Evolutionary conservation across 495 filamentous ascomycete species (phyloP).

Genomic region (Cenococcum geophilum): DNA sequence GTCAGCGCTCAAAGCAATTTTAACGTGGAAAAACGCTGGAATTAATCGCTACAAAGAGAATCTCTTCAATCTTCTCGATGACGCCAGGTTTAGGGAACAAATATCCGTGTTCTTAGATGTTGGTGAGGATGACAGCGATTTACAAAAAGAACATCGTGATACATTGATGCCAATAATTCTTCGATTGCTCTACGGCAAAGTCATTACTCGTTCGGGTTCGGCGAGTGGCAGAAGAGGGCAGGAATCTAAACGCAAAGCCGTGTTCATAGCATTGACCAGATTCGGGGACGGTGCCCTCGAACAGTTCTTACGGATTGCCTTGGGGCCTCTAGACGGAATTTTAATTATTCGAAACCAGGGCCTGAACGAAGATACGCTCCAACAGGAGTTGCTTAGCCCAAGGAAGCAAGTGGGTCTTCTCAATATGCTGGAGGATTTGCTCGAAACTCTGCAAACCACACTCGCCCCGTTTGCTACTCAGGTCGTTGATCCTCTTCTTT

Average conservation of each 20-base stretch:
- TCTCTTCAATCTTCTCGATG: slow-evolving; percentile 82
- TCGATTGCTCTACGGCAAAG: slow-evolving; percentile 79
- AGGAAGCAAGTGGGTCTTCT: slow-evolving; percentile 82
- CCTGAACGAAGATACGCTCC: slow-evolving; percentile 47
- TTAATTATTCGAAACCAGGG: slow-evolving; percentile 49
- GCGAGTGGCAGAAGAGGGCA: slow-evolving; percentile 51
- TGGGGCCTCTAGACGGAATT: slow-evolving; percentile 60
- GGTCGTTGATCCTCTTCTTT: slow-evolving; percentile 68
- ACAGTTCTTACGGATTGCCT: slow-evolving; percentile 74
- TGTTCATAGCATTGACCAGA: slow-evolving; percentile 55
- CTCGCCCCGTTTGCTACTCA: slow-evolving; percentile 55
- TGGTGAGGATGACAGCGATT: slow-evolving; percentile 60
- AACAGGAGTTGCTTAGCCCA: slow-evolving; percentile 49
- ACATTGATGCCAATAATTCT: slow-evolving; percentile 79
- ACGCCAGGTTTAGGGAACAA: slow-evolving; percentile 86
- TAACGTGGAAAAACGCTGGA: slow-evolving; percentile 76
- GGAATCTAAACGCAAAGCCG: slow-evolving; percentile 60
- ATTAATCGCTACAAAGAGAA: slow-evolving; percentile 79
- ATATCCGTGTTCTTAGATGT: slow-evolving; percentile 75
- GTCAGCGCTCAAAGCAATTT: slow-evolving; percentile 71
- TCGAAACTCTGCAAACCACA: slow-evolving; percentile 69
- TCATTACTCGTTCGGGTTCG: slow-evolving; percentile 75
- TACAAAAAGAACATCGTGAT: slow-evolving; percentile 63
- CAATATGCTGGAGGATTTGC: slow-evolving; percentile 84
- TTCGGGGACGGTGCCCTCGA: slow-evolving; percentile 61